Evolutionary conservation across 371 early-diverging fungal species (phyloP), one percentile per base, ranked within the genome.

Genomic region (Batrachochytrium dendrobatidis): DNA sequence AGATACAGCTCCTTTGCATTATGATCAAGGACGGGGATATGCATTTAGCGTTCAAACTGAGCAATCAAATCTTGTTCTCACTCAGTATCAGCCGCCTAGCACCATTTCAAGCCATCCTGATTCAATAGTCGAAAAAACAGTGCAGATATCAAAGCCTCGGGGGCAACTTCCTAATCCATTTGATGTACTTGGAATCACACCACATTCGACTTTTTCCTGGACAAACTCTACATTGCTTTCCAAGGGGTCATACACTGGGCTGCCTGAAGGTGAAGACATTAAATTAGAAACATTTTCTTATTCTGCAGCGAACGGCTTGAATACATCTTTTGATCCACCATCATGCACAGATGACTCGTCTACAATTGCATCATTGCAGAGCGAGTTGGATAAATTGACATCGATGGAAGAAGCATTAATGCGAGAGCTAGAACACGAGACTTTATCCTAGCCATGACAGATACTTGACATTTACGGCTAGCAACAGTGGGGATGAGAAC

Each of bases 161-260:
- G 39, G 12, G 39, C 39, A 12, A n/a, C 39, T 39, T 12, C 39
- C 39, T 12, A 39, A 39, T n/a, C 39, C 39, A n/a, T 39, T 39
- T n/a, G 39, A 39, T n/a, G 39, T 39, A n/a, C 39, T 39, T n/a
- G 39, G 39, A 12, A 39, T 39, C 39, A n/a, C 39, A n/a, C 39
- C 39, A n/a, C 39, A n/a, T n/a, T 15, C 39, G 15, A n/a, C 12
- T 12, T 15, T 39, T n/a, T 39, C 39, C 15, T n/a, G 12, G 39
- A 15, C 39, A n/a, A 39, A 12, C 15, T 39, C 39, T 12, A 12
- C 39, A n/a, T n/a, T 39, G 39, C 39, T 39, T 12, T n/a, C n/a
- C 15, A n/a, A 12, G 39, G 39, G 39, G 12, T 15, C 39, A n/a
- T 39, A 15, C n/a, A n/a, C 39, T 15, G 39, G 15, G 39, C 39